phyloP scores from a whole-genome alignment of 2,329 filamentous ascomycete genomes.

The Ophiostoma tasmaniense region DNA sequence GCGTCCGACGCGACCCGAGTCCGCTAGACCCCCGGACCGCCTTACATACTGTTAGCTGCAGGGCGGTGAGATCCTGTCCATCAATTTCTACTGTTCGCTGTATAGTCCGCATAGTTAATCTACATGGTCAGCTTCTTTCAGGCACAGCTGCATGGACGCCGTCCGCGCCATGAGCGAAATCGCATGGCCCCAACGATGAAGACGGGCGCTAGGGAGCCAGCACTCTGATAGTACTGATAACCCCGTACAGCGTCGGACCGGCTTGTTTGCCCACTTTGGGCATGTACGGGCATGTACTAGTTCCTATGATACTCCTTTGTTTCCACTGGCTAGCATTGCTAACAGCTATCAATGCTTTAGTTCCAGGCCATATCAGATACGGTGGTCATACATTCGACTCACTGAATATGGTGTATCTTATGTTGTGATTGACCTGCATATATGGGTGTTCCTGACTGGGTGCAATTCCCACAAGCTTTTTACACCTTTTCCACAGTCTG shows the following conservation, averaged over 20 bases:
- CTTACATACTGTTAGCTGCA: background rate
- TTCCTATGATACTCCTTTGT: background rate
- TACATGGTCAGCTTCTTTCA: background rate
- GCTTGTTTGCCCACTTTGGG: conserved; percentile 2
- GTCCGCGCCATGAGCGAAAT: background rate
- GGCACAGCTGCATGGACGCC: background rate
- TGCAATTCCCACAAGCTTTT: background rate
- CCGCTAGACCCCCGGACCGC: background rate
- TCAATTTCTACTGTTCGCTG: background rate
- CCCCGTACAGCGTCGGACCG: background rate
- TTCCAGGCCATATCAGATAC: background rate
- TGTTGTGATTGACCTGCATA: background rate
- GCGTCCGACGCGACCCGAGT: conserved; percentile 1
- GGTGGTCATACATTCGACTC: background rate
- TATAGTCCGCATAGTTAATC: background rate
- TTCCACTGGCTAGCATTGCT: background rate
- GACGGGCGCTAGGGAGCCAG: background rate
- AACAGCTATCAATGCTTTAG: background rate
- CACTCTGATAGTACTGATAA: background rate
- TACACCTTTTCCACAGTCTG: background rate
- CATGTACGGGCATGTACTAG: background rate
- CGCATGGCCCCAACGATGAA: background rate
- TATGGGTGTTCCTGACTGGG: background rate
- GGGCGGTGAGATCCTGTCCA: background rate
- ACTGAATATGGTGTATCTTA: background rate